Conservation (phyloP, 2,329 filamentous ascomycete species). For the Penicillium sp. region DNA sequence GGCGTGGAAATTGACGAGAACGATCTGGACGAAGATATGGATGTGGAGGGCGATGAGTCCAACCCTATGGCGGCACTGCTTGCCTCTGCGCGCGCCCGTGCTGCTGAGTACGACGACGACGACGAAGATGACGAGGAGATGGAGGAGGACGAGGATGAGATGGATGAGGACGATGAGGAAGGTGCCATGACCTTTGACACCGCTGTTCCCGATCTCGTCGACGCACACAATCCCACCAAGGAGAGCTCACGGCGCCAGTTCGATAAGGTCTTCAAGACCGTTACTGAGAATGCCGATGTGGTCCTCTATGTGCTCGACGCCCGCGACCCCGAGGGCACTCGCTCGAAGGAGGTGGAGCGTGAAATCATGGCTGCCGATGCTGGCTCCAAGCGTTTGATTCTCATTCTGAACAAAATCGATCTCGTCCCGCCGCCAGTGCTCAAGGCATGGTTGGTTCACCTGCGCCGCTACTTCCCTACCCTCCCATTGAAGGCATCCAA, state of each 20-base stretch:
- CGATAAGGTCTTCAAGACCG: slow-evolving; percentile 94
- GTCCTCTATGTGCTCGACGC: slow-evolving; percentile 92
- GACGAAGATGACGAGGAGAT: slow-evolving; percentile 56
- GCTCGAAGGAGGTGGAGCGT: slow-evolving; percentile 86
- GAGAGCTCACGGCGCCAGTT: slow-evolving; percentile 80
- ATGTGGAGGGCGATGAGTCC: slow-evolving; percentile 53
- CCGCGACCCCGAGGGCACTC: slow-evolving; percentile 84
- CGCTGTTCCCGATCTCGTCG: slow-evolving; percentile 49
- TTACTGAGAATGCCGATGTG: slow-evolving; percentile 85
- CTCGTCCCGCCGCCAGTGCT: slow-evolving; percentile 79
- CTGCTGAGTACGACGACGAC: slow-evolving; percentile 49
- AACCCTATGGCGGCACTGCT: slow-evolving; percentile 57
- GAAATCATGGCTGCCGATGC: slow-evolving; percentile 85
- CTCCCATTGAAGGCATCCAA: slow-evolving; percentile 83
- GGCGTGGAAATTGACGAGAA: slow-evolving; percentile 42
- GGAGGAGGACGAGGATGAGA: slow-evolving; percentile 57
- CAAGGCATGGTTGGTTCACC: slow-evolving; percentile 78
- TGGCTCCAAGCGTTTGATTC: slow-evolving; percentile 82
- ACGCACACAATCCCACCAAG: slow-evolving; percentile 32
- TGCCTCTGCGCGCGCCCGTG: slow-evolving; percentile 45
- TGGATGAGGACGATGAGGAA: slow-evolving; percentile 55
- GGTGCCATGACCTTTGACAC: slow-evolving; percentile 51
- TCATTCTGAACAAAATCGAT: slow-evolving; percentile 95
- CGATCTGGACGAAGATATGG: slow-evolving; percentile 57
- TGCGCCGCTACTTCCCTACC: slow-evolving; percentile 88